These are phyloP conservation scores for Colletotrichum melonis DNA, from an alignment of 2,329 filamentous ascomycete genomes.

Conservation along the genomic window DNA sequence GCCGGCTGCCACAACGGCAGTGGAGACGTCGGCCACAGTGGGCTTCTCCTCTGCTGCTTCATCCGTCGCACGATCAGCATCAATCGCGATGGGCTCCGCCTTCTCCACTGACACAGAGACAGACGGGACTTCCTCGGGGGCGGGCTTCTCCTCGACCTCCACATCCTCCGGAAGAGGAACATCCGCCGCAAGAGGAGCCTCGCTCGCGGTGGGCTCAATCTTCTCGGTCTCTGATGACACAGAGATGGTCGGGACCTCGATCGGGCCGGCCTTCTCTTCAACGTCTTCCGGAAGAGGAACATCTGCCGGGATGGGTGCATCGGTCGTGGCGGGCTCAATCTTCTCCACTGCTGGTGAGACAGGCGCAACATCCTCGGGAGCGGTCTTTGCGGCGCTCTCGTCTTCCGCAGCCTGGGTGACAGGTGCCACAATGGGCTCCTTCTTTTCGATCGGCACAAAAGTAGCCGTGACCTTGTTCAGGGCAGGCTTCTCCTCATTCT, in stretches of 20 bases:
- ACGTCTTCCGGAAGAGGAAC: no score
- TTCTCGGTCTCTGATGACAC: no score
- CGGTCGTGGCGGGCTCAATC: not conserved
- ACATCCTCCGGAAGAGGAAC: not conserved
- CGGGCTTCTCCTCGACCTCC: constrained; percentile 10
- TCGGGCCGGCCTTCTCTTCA: no score
- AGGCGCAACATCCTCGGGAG: not conserved
- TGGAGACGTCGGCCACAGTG: no score
- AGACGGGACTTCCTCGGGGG: not conserved
- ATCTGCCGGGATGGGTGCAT: not conserved
- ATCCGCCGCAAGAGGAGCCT: not conserved
- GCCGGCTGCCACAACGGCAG: no score
- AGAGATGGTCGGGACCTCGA: no score
- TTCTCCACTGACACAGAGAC: constrained; percentile 12
- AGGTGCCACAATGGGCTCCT: not conserved
- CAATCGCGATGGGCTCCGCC: no score
- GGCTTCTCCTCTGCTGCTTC: no score
- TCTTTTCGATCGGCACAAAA: constrained; percentile 13
- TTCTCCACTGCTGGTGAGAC: not conserved
- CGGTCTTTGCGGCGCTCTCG: not conserved
- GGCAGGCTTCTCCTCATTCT: constrained; percentile 9
- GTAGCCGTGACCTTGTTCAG: constrained; percentile 5
- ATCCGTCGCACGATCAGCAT: no score
- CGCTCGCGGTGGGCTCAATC: not conserved
- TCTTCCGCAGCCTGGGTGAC: not conserved